Evolutionary conservation across 495 filamentous ascomycete genomes (phyloP).

Genomic region (Melanomma pulvis-pyrius): DNA sequence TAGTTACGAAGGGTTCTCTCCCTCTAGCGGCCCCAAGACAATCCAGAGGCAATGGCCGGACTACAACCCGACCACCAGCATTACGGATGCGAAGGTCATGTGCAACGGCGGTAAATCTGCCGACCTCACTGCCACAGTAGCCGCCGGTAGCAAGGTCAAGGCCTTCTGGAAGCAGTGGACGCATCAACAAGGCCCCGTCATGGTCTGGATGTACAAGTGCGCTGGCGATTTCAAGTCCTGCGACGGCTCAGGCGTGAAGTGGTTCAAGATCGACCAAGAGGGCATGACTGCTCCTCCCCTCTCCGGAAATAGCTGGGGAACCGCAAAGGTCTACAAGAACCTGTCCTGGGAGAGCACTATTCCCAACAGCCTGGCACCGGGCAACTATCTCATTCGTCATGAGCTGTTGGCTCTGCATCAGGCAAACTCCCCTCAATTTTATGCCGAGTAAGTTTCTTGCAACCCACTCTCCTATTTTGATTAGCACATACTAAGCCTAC

Average conservation of each 20-base stretch:
- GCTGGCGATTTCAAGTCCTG: constrained; percentile 27
- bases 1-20: constrained; percentile 34
- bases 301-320: constrained; percentile 57
- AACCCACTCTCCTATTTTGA: neutral
- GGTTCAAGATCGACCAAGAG: constrained; percentile 58
- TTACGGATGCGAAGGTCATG: constrained; percentile 35
- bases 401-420: constrained; percentile 63
- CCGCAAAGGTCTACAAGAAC: constrained; percentile 51
- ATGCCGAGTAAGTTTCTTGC: constrained; percentile 50
- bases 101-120: constrained; percentile 35
- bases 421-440: constrained; percentile 63
- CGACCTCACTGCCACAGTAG: constrained; percentile 20
- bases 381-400: constrained; percentile 63
- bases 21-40: constrained; percentile 26
- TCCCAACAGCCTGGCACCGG: constrained; percentile 53
- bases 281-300: constrained; percentile 52
- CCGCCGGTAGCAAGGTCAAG: constrained; percentile 28
- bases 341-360: constrained; percentile 58
- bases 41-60: constrained; percentile 38
- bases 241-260: constrained; percentile 31
- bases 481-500: neutral
- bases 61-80: constrained; percentile 34
- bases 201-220: constrained; percentile 40
- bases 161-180: constrained; percentile 38
- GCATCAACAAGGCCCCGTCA: constrained; percentile 32